Conservation (phyloP, 2,329 filamentous ascomycete genomes). For the Penicillium sp. region DNA sequence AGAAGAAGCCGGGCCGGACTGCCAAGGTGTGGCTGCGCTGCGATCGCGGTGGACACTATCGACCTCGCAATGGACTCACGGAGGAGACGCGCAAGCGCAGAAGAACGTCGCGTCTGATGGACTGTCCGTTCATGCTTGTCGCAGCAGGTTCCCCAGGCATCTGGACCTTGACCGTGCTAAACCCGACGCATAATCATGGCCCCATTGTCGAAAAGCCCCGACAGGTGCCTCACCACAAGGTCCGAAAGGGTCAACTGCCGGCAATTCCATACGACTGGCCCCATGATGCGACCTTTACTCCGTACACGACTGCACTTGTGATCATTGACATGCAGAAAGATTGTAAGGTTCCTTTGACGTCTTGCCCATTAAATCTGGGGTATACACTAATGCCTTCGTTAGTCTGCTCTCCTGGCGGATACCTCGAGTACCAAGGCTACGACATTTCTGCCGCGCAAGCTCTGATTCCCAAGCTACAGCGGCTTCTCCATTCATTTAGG, state of each 20-base stretch:
- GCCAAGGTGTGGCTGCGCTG: conserved; percentile 47
- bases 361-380: not conserved
- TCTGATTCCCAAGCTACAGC: conserved; percentile 43
- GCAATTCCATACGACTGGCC: conserved; percentile 48
- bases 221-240: conserved; percentile 41
- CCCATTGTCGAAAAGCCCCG: conserved; percentile 43
- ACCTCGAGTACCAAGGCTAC: conserved; percentile 47
- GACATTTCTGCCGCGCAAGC: conserved; percentile 41
- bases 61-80: conserved; percentile 45
- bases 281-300: conserved; percentile 45
- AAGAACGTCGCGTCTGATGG: conserved; percentile 45
- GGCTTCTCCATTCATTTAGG: conserved; percentile 40
- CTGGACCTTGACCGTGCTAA: conserved; percentile 44
- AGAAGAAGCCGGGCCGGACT: conserved; percentile 46
- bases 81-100: conserved; percentile 46
- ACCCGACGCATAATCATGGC: conserved; percentile 45
- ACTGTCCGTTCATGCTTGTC: conserved; percentile 47
- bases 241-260: conserved; percentile 44
- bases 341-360: conserved; percentile 33
- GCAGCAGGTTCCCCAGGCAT: conserved; percentile 45
- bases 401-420: conserved; percentile 47
- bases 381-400: conserved; percentile 2
- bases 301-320: conserved; percentile 47
- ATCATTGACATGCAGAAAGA: conserved; percentile 52
- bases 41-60: conserved; percentile 46